Evolutionary conservation across 1,284 basidiomycete genomes (phyloP), one percentile per base, ranked within the genome.

Genomic region (Ceratobasidium sp.): DNA sequence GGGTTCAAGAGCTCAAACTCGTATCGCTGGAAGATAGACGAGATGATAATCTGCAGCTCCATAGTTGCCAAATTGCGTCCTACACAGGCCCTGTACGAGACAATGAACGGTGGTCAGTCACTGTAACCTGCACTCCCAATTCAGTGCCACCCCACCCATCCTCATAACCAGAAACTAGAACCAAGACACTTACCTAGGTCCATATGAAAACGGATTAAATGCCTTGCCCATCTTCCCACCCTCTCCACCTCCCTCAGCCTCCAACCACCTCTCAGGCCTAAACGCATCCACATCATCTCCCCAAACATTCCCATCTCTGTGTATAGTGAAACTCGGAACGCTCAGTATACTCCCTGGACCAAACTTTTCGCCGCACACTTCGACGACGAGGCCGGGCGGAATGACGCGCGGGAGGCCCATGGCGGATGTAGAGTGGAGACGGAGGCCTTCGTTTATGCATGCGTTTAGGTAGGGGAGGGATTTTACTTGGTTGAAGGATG

Each of bases 401-500:
- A 89, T 88, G 70, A 92, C 76, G 50, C 93, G 89, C n/a, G 93
- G 91, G 26, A 97, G 88, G 30, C 95, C 95, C 62, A 95, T 85
- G 1, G 90, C 87, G 1, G 81, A 82, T 16, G 84, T 74, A 21
- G 92, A 91, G 83, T 96, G 93, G 50, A 92, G 80, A 13, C 95
- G 89, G 43, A 97, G 85, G 6, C 86, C 90, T 81, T 96, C 94
- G 80, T 90, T 89, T 82, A 96, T 91, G 80, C 91, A 92, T 0
- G 92, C 92, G 64, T 93, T 88, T 77, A 96, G 86, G 80, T 92
- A 93, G 6, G 88, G 85, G 35, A 93, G 84, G 1, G 83, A 82
- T 80, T 94, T 94, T 75, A 92, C 85, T 73, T 87, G 83, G 70
- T 89, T 87, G 74, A 82, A 87, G 5, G 83, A 32, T 28, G 72